Evolutionary conservation across 352 stramenopile species (phyloP).

Genomic region (Pythium brassicae): DNA sequence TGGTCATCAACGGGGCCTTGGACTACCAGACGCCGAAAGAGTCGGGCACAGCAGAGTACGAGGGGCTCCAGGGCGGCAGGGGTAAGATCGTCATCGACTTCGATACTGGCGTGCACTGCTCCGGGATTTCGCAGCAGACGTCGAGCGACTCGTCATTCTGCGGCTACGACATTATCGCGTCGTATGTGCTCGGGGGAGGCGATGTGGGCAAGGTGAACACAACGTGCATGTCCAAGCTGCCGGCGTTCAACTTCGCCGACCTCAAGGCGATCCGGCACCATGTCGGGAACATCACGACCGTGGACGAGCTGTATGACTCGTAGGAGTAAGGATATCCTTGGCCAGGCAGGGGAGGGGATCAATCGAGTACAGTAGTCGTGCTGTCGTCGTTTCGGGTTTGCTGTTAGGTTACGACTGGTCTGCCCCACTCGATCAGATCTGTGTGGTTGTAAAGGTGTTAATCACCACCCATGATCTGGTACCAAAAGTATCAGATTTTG

Average conservation of each 20-base stretch:
- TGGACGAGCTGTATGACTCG: background rate
- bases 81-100: conserved; percentile 18
- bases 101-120: background rate
- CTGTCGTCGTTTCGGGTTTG: too few species aligned
- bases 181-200: background rate
- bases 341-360: too few species aligned
- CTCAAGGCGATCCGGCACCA: background rate
- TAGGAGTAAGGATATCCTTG: background rate
- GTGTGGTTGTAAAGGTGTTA: too few species aligned
- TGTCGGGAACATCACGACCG: background rate
- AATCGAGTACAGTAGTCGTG: too few species aligned
- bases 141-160: background rate
- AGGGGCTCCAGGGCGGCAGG: conserved; percentile 9
- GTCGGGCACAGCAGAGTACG: conserved; percentile 13
- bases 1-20: conserved; percentile 26
- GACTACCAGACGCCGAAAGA: conserved; percentile 24
- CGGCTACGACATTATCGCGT: conserved; percentile 1
- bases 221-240: background rate
- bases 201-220: background rate
- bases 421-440: too few species aligned
- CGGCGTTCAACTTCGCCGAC: conserved; percentile 1
- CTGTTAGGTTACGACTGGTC: too few species aligned
- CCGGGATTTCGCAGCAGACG: background rate
- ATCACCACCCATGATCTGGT: too few species aligned
- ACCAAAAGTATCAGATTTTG: too few species aligned